A percentile compares a stretch with the other conserved stretches of the same genome.
Evolutionary conservation across 2,329 filamentous ascomycete genomes (phyloP).

Genomic region (Diaporthe capsici): DNA sequence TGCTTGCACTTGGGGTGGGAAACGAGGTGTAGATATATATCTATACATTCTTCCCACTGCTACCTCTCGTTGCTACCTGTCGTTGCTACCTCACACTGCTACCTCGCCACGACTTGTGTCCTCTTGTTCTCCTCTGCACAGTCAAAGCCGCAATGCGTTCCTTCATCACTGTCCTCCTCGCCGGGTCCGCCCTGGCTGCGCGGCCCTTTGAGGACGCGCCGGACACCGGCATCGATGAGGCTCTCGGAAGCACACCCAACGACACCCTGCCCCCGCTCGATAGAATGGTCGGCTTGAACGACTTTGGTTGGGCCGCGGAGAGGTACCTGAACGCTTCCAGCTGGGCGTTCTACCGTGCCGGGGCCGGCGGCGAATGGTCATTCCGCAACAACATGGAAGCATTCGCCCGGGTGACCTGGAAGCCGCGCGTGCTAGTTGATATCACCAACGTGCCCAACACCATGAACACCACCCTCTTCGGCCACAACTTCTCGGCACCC

Average conservation of each 20-base stretch:
- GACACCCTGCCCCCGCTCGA: neutral
- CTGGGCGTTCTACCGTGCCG: neutral
- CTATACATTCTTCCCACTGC: too few species aligned
- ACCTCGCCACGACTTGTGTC: too few species aligned
- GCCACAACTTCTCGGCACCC: neutral
- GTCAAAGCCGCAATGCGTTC: neutral
- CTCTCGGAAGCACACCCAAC: neutral
- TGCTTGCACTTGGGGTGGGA: too few species aligned
- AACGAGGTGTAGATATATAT: too few species aligned
- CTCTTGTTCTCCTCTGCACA: too few species aligned
- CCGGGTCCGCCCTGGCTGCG: neutral
- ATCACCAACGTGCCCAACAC: neutral
- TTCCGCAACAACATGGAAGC: neutral
- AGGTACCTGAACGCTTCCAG: neutral
- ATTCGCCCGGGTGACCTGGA: neutral
- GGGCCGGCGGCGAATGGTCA: neutral
- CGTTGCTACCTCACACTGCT: too few species aligned
- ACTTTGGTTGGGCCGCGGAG: neutral
- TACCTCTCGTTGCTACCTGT: too few species aligned
- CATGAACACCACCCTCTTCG: neutral
- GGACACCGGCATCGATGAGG: neutral
- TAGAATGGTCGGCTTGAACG: neutral
- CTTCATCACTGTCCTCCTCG: neutral
- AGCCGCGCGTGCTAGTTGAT: neutral
- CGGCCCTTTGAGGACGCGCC: neutral